These are phyloP conservation scores for Casaregolazyma lundiana DNA, from an alignment of 1,139 yeast genomes.

Conservation along the genomic window DNA sequence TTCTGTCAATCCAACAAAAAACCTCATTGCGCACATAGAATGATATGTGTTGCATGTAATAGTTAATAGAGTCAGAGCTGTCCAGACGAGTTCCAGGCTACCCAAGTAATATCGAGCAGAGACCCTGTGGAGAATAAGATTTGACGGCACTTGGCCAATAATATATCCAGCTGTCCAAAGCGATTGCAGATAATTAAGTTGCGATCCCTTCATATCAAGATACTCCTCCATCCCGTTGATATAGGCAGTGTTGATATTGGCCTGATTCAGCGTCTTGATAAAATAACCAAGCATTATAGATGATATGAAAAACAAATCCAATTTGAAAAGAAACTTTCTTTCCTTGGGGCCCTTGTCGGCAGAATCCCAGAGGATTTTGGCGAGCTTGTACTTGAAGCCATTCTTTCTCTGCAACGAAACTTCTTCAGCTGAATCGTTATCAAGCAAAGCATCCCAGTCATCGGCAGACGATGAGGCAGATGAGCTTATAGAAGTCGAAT, in stretches of 20 bases:
- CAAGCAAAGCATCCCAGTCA: slow-evolving; percentile 5
- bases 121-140: slow-evolving; percentile 48
- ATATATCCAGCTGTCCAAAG: slow-evolving; percentile 58
- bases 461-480: neutral
- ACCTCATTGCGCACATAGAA: slow-evolving; percentile 49
- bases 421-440: neutral
- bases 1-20: slow-evolving; percentile 51
- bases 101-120: slow-evolving; percentile 53
- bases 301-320: slow-evolving; percentile 27
- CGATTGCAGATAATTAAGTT: slow-evolving; percentile 47
- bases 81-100: slow-evolving; percentile 50
- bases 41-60: slow-evolving; percentile 39
- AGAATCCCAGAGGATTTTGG: slow-evolving; percentile 30
- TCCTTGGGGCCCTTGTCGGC: slow-evolving; percentile 30
- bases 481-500: neutral
- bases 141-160: slow-evolving; percentile 56
- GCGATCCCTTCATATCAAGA: slow-evolving; percentile 44
- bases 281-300: slow-evolving; percentile 28
- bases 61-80: slow-evolving; percentile 46
- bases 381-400: slow-evolving; percentile 19
- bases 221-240: slow-evolving; percentile 57
- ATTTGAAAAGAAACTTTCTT: slow-evolving; percentile 26
- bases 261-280: slow-evolving; percentile 29
- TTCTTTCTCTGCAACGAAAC: slow-evolving; percentile 11
- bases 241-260: slow-evolving; percentile 43